Evolutionary conservation across 805 yeast species (phyloP).

Genomic region (Monosporozyma aerobia): DNA sequence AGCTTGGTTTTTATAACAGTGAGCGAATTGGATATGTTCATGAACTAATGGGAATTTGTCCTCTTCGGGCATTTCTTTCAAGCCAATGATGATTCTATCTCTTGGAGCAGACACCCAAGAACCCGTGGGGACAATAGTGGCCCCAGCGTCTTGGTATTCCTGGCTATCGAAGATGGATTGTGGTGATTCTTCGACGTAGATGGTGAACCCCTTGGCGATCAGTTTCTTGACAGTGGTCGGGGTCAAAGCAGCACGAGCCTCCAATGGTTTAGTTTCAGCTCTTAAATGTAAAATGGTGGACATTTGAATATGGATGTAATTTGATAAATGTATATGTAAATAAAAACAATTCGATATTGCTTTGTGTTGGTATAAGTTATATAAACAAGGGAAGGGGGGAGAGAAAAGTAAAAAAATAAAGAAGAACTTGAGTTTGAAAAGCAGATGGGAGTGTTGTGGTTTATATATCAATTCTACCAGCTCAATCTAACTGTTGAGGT

Average conservation of each 20-base stretch:
- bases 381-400: no score
- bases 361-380: neutral
- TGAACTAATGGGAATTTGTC: conserved; percentile 85
- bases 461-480: neutral
- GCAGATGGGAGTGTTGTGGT: neutral
- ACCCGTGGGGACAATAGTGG: conserved; percentile 81
- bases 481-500: neutral
- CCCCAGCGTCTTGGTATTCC: conserved; percentile 78
- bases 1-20: conserved; percentile 93
- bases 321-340: neutral
- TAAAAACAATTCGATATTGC: neutral
- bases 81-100: conserved; percentile 83
- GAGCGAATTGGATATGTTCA: conserved; percentile 97
- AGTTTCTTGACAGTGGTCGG: conserved; percentile 82
- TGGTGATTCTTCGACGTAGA: conserved; percentile 78
- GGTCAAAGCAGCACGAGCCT: conserved; percentile 94
- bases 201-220: conserved; percentile 77
- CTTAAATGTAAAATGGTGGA: conserved; percentile 74
- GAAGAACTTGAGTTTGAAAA: no score
- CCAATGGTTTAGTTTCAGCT: conserved; percentile 95
- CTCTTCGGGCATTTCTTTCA: conserved; percentile 90
- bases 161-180: conserved; percentile 70
- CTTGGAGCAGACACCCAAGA: conserved; percentile 90
- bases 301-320: conserved; percentile 2
- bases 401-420: neutral